These are phyloP conservation scores for Leavenworthia alabamica DNA, from an alignment of 345 rosid genomes.

Conservation along the genomic window DNA sequence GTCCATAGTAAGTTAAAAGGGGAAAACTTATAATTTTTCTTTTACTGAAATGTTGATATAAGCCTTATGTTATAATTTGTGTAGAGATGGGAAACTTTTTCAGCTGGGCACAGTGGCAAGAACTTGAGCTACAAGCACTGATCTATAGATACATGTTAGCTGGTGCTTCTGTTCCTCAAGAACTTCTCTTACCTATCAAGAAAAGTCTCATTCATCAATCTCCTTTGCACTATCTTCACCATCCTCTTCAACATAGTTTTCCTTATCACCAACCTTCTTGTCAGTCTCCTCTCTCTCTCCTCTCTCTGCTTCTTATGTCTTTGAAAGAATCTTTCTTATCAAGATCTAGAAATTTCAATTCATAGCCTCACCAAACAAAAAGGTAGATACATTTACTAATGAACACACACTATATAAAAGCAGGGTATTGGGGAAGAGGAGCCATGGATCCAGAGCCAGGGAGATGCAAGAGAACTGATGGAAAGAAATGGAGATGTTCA, in stretches of 20 bases:
- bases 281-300: conserved; percentile 6
- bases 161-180: conserved; percentile 65
- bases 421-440: conserved; percentile 53
- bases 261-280: conserved; percentile 23
- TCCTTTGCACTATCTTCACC: conserved; percentile 37
- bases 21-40: not conserved
- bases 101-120: conserved; percentile 80
- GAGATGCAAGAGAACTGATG: conserved; percentile 77
- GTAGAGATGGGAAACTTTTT: conserved; percentile 70
- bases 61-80: not conserved
- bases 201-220: conserved; percentile 38
- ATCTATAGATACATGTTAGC: conserved; percentile 73
- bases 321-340: not conserved
- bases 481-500: conserved; percentile 94
- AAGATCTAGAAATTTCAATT: conserved; percentile 18
- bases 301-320: not conserved
- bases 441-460: conserved; percentile 75
- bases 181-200: conserved; percentile 55
- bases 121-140: conserved; percentile 85
- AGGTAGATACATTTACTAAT: not conserved
- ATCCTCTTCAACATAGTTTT: conserved; percentile 25
- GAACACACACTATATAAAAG: not conserved
- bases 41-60: not conserved
- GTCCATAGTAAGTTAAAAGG: conserved; percentile 39
- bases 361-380: conserved; percentile 1